Conservation (phyloP, 139 green algal species). For the Chlamydomonas sp. region DNA sequence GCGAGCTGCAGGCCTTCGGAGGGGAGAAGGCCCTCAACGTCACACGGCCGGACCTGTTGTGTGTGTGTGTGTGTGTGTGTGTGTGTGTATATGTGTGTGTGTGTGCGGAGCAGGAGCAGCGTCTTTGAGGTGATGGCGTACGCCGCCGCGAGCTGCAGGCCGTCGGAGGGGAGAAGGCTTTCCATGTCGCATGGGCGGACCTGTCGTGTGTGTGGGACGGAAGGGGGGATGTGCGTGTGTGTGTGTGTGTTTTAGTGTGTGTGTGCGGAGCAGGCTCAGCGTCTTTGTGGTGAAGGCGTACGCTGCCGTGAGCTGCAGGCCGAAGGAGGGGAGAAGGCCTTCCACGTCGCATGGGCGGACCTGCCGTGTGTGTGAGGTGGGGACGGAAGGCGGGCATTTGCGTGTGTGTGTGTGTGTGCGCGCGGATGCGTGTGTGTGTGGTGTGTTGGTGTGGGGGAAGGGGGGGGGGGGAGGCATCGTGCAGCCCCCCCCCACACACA, state of each 20-base stretch:
- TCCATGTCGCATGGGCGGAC: slow-evolving; percentile 50
- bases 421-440: too few species aligned
- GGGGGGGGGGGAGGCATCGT: background rate
- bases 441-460: too few species aligned
- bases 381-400: too few species aligned
- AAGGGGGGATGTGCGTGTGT: too few species aligned
- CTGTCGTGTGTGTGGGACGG: too few species aligned
- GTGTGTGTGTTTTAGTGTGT: too few species aligned
- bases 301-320: background rate
- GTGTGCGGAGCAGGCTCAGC: slow-evolving; percentile 12
- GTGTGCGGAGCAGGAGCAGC: slow-evolving; percentile 12
- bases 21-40: slow-evolving; percentile 46
- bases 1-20: background rate
- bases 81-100: too few species aligned
- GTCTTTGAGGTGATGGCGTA: slow-evolving; percentile 5
- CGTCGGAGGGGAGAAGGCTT: slow-evolving; percentile 12
- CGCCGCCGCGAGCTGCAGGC: background rate
- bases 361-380: too few species aligned
- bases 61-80: too few species aligned
- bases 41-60: slow-evolving; percentile 25
- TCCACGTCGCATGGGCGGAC: slow-evolving; percentile 50
- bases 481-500: background rate
- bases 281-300: slow-evolving; percentile 6
- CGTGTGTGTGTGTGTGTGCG: too few species aligned
- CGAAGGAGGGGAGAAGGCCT: slow-evolving; percentile 11